phyloP scores from a whole-genome alignment of 176 grass and related monocot genomes.

The Triticum dicoccoides region DNA sequence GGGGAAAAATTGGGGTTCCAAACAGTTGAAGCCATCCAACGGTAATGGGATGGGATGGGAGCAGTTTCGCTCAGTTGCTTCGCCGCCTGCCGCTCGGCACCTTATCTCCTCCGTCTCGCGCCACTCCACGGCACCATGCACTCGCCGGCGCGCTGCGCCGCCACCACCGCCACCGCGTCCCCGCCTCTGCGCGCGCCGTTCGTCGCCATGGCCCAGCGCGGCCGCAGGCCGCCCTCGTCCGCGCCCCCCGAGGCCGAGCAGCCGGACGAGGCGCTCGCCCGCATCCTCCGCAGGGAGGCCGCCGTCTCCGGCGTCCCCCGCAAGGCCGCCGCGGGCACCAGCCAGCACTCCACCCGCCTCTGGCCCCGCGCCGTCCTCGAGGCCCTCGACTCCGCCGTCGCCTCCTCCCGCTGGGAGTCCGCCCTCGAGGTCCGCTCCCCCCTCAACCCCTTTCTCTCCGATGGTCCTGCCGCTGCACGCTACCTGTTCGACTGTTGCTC shows the following conservation, averaged over 20 bases:
- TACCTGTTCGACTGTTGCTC: neutral
- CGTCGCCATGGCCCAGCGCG: conserved; percentile 1
- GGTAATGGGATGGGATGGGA: too few relatives aligned
- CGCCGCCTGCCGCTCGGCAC: neutral
- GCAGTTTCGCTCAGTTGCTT: too few relatives aligned
- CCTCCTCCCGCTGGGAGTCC: conserved; percentile 54
- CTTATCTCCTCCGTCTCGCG: conserved; percentile 30
- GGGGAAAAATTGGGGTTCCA: too few relatives aligned
- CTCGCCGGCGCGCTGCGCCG: conserved; percentile 1
- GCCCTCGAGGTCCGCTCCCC: conserved; percentile 58
- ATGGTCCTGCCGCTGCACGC: too few relatives aligned
- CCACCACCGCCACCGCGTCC: neutral
- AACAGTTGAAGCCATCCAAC: too few relatives aligned
- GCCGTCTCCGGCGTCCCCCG: conserved; percentile 57
- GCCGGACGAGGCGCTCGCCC: conserved; percentile 44
- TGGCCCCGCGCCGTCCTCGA: conserved; percentile 80
- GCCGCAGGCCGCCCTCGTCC: conserved; percentile 4
- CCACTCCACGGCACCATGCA: conserved; percentile 3
- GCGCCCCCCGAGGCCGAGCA: neutral
- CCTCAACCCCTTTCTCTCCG: neutral
- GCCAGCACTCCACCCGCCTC: conserved; percentile 47
- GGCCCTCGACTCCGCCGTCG: conserved; percentile 66
- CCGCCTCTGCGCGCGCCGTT: neutral
- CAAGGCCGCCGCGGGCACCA: conserved; percentile 41
- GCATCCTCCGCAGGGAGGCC: conserved; percentile 72